phyloP scores from a whole-genome alignment of 192 early-diverging fungal species.

The Pecoramyces ruminantium region DNA sequence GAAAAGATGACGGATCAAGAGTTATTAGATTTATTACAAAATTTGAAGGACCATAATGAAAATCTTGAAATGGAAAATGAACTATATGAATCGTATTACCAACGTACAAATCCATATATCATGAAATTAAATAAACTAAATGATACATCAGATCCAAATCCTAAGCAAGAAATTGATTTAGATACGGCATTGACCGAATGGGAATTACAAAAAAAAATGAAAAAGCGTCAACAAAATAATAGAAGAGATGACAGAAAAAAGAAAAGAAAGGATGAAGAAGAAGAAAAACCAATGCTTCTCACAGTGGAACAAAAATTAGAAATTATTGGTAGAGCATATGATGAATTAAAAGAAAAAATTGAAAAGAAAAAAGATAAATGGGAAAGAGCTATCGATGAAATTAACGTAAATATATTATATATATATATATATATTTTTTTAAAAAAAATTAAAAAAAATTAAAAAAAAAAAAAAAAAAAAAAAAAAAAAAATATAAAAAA shows the following conservation, averaged over 20 bases:
- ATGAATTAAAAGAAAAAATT: slow-evolving; percentile 42
- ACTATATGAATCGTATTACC: slow-evolving; percentile 28
- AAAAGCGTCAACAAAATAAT: neutral
- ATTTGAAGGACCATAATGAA: neutral
- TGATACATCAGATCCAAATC: neutral
- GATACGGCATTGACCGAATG: neutral
- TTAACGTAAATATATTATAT: slow-evolving; percentile 7
- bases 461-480: neutral
- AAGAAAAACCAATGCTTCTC: slow-evolving; percentile 22
- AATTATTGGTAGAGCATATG: slow-evolving; percentile 38
- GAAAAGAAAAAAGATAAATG: slow-evolving; percentile 40
- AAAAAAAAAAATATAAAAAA: too few relatives aligned
- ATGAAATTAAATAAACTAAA: neutral
- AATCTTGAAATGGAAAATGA: slow-evolving; percentile 26
- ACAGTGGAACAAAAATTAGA: slow-evolving; percentile 40
- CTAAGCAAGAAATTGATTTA: neutral
- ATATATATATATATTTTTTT: too few relatives aligned
- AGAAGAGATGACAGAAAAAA: neutral
- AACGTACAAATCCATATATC: slow-evolving; percentile 15
- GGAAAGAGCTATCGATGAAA: slow-evolving; percentile 32
- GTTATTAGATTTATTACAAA: neutral
- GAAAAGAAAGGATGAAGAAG: slow-evolving; percentile 22
- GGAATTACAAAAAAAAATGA: slow-evolving; percentile 2
- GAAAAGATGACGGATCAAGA: neutral
- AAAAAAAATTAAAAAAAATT: neutral